Evolutionary conservation across 2,329 filamentous ascomycete species (phyloP).

Genomic region (Ceratocystis harringtonii): DNA sequence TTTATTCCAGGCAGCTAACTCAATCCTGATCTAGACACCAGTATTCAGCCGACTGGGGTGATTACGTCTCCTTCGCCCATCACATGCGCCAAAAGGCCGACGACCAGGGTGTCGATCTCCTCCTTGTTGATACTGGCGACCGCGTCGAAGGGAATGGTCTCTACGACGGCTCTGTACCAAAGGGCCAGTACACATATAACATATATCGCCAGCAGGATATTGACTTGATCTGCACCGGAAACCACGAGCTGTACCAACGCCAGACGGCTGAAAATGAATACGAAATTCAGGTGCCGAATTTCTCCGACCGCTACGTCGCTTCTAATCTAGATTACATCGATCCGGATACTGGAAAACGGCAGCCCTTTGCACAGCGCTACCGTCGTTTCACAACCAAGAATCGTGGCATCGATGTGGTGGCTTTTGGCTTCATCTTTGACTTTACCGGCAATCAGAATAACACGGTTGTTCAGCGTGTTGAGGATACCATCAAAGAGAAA

Average conservation of each 20-base stretch:
- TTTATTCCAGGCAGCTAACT: neutral
- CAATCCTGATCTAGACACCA: slow-evolving; percentile 44
- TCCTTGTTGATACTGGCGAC: slow-evolving; percentile 94
- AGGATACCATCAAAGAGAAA: slow-evolving; percentile 61
- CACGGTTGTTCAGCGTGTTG: slow-evolving; percentile 65
- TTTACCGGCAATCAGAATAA: slow-evolving; percentile 87
- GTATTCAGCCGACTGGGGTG: slow-evolving; percentile 93
- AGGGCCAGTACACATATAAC: slow-evolving; percentile 76
- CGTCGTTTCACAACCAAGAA: slow-evolving; percentile 87
- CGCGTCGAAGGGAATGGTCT: slow-evolving; percentile 87
- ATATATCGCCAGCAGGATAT: slow-evolving; percentile 72
- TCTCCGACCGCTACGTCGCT: slow-evolving; percentile 64
- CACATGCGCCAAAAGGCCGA: slow-evolving; percentile 71
- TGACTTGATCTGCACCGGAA: slow-evolving; percentile 75
- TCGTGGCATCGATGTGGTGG: slow-evolving; percentile 65
- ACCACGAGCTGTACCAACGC: slow-evolving; percentile 84
- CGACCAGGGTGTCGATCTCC: slow-evolving; percentile 60
- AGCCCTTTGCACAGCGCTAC: slow-evolving; percentile 67
- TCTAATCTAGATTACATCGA: slow-evolving; percentile 86
- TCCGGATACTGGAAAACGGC: slow-evolving; percentile 50
- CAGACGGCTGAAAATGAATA: slow-evolving; percentile 68
- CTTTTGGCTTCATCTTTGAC: slow-evolving; percentile 91
- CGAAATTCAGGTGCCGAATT: slow-evolving; percentile 67
- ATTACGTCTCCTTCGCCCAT: slow-evolving; percentile 84
- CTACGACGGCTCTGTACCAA: slow-evolving; percentile 77